Conservation (phyloP, 768 basidiomycete species). For the Cystoderma amianthinum region DNA sequence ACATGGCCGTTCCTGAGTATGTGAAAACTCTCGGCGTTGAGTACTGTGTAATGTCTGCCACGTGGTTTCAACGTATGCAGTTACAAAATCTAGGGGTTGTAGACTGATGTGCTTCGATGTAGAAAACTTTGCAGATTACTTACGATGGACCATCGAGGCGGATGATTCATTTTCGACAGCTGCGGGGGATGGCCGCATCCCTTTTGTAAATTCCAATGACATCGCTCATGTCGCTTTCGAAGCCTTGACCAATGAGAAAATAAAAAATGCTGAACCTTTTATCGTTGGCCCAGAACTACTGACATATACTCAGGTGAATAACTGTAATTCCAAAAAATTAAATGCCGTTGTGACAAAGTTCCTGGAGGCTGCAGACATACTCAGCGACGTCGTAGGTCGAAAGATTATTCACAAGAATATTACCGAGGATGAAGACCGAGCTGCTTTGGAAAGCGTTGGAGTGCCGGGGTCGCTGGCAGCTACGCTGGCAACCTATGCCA, state of each 20-base stretch:
- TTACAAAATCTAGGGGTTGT: background rate
- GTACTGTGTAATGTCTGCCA: conserved; percentile 19
- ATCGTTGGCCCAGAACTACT: conserved; percentile 24
- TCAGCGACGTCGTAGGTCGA: conserved; percentile 16
- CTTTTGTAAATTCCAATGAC: conserved; percentile 22
- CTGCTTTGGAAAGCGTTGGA: background rate
- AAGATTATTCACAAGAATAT: conserved; percentile 14
- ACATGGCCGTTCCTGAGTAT: conserved; percentile 20
- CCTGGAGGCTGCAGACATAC: conserved; percentile 16
- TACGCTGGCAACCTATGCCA: background rate
- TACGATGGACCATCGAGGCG: conserved; percentile 12
- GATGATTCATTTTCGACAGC: conserved; percentile 17
- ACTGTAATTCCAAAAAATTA: too few species aligned
- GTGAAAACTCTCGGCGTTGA: conserved; percentile 15
- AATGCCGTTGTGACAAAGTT: too few species aligned
- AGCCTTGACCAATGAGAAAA: conserved; percentile 17
- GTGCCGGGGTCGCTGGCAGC: background rate
- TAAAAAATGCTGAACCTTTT: conserved; percentile 15
- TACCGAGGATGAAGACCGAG: background rate
- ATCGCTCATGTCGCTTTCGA: conserved; percentile 22
- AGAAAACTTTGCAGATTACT: conserved; percentile 23
- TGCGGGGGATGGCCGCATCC: conserved; percentile 16
- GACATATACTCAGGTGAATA: conserved; percentile 22
- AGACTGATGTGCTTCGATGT: background rate
- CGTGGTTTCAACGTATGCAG: conserved; percentile 20